A percentile compares a stretch with the other conserved stretches of the same genome.
These are phyloP conservation scores for Cercospora sp. DNA, from an alignment of 2,329 filamentous ascomycete genomes.

Conservation along the genomic window DNA sequence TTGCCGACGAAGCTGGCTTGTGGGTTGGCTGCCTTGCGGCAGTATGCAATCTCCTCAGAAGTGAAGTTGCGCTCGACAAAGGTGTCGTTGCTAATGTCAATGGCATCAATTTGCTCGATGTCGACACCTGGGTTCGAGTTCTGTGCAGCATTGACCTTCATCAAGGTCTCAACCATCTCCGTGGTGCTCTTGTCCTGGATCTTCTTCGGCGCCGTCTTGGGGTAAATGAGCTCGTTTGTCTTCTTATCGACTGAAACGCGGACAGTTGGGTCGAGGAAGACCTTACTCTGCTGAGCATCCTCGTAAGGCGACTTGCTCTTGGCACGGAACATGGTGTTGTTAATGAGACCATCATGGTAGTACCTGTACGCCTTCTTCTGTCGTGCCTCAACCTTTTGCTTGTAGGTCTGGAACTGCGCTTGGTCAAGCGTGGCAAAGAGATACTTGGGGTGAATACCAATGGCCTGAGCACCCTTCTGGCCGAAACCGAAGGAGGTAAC, in stretches of 20 bases:
- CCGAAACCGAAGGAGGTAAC: conserved; percentile 99
- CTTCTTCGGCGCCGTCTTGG: conserved; percentile 67
- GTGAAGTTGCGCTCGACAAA: conserved; percentile 97
- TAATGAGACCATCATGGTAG: conserved; percentile 98
- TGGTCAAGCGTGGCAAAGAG: conserved; percentile 92
- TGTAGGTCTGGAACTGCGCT: conserved; percentile 77
- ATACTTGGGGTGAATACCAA: conserved; percentile 95
- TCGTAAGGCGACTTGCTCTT: conserved; percentile 90
- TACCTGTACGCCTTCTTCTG: conserved; percentile 99
- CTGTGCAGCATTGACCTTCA: conserved; percentile 58
- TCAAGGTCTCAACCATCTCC: conserved; percentile 73
- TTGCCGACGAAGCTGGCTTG: conserved; percentile 91
- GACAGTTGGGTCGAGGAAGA: conserved; percentile 92
- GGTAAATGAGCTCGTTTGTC: conserved; percentile 73
- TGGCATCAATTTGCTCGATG: conserved; percentile 80
- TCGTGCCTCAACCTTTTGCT: conserved; percentile 80
- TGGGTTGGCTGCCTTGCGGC: conserved; percentile 72
- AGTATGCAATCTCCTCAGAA: conserved; percentile 78
- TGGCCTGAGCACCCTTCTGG: conserved; percentile 96
- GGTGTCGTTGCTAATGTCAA: conserved; percentile 92
- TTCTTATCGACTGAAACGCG: conserved; percentile 86
- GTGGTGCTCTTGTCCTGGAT: conserved; percentile 64
- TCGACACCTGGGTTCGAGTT: conserved; percentile 87
- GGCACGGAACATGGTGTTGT: conserved; percentile 95
- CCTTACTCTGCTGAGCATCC: conserved; percentile 78